phyloP scores from a whole-genome alignment of 75 land plant species.

The Adiantum capillusveneris region DNA sequence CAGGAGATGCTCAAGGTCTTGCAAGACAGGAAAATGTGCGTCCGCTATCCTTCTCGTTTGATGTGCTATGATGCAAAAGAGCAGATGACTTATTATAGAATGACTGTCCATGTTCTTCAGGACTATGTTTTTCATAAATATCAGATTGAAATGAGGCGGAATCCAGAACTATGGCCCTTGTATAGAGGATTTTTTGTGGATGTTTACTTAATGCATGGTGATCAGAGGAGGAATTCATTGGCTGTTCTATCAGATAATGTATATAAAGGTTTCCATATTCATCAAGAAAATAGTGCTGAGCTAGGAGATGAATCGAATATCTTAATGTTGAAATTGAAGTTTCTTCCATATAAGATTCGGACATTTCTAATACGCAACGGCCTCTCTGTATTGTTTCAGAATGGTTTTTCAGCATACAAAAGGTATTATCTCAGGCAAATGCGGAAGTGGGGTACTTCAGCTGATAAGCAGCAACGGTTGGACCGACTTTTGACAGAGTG shows the following conservation, averaged over 20 bases:
- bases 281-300: constrained; percentile 25
- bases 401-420: constrained; percentile 67
- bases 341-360: constrained; percentile 92
- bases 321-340: constrained; percentile 90
- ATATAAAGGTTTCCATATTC: neutral
- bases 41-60: constrained; percentile 2
- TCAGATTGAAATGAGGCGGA: constrained; percentile 92
- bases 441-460: constrained; percentile 86
- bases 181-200: constrained; percentile 98
- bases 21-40: neutral
- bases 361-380: constrained; percentile 99
- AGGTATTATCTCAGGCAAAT: constrained; percentile 91
- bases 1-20: constrained; percentile 68
- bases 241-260: neutral
- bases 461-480: constrained; percentile 62
- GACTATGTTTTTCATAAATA: constrained; percentile 87
- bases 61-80: constrained; percentile 2
- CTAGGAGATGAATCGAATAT: constrained; percentile 82
- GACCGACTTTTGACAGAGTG: constrained; percentile 83
- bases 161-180: constrained; percentile 86
- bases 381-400: constrained; percentile 63
- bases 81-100: constrained; percentile 41
- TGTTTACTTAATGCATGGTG: constrained; percentile 45
- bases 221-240: neutral
- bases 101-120: constrained; percentile 84